Conservation (phyloP, 1,284 basidiomycete genomes). For the Phellopilus nigrolimitatus region DNA sequence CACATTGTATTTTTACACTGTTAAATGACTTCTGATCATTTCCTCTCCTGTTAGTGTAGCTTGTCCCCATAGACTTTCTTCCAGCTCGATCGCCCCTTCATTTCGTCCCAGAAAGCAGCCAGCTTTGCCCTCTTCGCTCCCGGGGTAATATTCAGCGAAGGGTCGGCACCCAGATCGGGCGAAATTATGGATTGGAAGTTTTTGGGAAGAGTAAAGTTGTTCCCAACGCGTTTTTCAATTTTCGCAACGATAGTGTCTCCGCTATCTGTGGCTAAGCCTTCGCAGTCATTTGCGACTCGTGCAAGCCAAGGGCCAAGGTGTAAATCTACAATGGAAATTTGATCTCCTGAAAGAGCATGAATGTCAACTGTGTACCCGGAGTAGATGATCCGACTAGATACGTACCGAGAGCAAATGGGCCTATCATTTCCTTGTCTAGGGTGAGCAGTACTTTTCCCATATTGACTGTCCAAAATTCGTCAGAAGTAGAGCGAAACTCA, state of each 20-base stretch:
- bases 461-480: slow-evolving; percentile 38
- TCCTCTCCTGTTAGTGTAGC: slow-evolving; percentile 35
- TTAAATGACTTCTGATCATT: not conserved
- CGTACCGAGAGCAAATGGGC: slow-evolving; percentile 69
- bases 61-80: slow-evolving; percentile 54
- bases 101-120: slow-evolving; percentile 61
- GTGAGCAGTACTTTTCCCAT: slow-evolving; percentile 41
- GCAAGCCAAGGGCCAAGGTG: slow-evolving; percentile 78
- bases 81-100: slow-evolving; percentile 65
- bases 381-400: not conserved
- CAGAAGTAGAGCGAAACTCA: slow-evolving; percentile 34
- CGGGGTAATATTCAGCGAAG: slow-evolving; percentile 16
- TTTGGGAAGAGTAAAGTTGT: slow-evolving; percentile 40
- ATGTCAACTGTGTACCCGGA: slow-evolving; percentile 17
- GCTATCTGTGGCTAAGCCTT: slow-evolving; percentile 44
- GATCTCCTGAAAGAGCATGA: slow-evolving; percentile 51
- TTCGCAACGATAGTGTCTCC: slow-evolving; percentile 45
- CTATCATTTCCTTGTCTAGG: slow-evolving; percentile 58
- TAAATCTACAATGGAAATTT: slow-evolving; percentile 75
- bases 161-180: slow-evolving; percentile 9
- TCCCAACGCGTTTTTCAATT: slow-evolving; percentile 48
- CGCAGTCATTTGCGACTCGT: slow-evolving; percentile 54
- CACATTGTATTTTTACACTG: not conserved
- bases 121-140: slow-evolving; percentile 40
- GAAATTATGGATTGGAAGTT: slow-evolving; percentile 30